Evolutionary conservation across 2,329 filamentous ascomycete species (phyloP), one percentile per base, ranked within the genome.

Genomic region (Exophiala aquamarina): DNA sequence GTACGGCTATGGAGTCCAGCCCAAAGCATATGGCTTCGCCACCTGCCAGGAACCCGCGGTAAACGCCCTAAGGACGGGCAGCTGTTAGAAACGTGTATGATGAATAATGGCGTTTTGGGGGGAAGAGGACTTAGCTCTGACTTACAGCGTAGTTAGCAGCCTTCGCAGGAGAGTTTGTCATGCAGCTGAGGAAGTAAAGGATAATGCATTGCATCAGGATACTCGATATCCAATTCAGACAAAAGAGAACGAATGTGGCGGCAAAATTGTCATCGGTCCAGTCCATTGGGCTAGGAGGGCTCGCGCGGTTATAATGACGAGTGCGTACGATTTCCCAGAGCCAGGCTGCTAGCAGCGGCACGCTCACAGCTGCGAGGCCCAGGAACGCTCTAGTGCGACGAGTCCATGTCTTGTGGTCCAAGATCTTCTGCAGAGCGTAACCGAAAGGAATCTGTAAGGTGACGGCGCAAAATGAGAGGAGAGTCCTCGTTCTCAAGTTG

Each of bases 381-480:
- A 47, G 23, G 26, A 50, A 41, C n/a, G 48, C 48, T 18, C 48
- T 36, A 3, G 36, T 50, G 11, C 34, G 20, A 3, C 48, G 48
- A 20, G 31, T 41, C 43, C 17, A 41, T 20, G 9, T 41, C 31
- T 49, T 44, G 39, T 49, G 42, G 21, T 49, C 47, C 4, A 49
- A 21, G 19, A 49, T 45, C 20, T 29, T 32, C 21, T 44, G 41
- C 13, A 66, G 43, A 7, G 52, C 57, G 28, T 50, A 59, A 1
- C 59, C 61, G 14, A 54, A 56, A 4, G 63, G 61, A 7, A 66
- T 63, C 42, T 67, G 64, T 9, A 66, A 23, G 1, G 63, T 53
- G 14, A 65, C 60, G 3, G 62, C 53, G 34, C 64, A 55, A 48
- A 67, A 64, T 5, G 61, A 61, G 10, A 65, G 47, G 3, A 67